Percentiles rank a stretch among this genome's conserved stretches.
Conservation (phyloP, 331 rosid species). For the Malus hybrid region DNA sequence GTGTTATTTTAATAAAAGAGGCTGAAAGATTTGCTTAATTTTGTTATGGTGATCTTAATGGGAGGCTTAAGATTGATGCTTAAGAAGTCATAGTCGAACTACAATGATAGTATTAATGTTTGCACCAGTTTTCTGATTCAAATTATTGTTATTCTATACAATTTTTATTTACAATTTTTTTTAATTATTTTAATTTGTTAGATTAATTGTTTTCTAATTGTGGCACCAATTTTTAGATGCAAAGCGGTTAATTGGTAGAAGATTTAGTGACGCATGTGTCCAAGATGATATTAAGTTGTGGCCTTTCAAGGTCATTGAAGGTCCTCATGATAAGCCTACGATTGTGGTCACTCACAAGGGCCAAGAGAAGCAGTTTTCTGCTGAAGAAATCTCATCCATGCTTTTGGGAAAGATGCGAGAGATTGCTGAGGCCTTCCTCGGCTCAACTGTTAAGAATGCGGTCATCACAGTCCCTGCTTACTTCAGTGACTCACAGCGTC, state of each 20-base stretch:
- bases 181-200: too few species aligned
- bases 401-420: conserved; percentile 50
- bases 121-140: background rate
- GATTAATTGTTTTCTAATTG: too few species aligned
- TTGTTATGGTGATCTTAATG: too few species aligned
- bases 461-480: conserved; percentile 51
- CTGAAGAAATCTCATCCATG: conserved; percentile 58
- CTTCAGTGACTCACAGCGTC: conserved; percentile 57
- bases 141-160: too few species aligned
- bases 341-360: conserved; percentile 39
- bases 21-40: too few species aligned
- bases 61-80: too few species aligned
- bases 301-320: conserved; percentile 51
- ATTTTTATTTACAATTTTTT: too few species aligned
- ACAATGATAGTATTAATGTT: too few species aligned
- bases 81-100: too few species aligned
- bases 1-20: too few species aligned
- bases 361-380: background rate
- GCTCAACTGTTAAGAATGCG: conserved; percentile 31
- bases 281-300: conserved; percentile 45
- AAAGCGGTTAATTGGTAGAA: conserved; percentile 53
- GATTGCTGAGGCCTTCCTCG: conserved; percentile 51
- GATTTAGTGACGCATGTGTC: conserved; percentile 33
- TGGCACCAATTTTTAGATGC: conserved; percentile 35
- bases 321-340: conserved; percentile 45